These are phyloP conservation scores for Eimeria brunetti DNA, from an alignment of 169 alveolate species.

Conservation along the genomic window DNA sequence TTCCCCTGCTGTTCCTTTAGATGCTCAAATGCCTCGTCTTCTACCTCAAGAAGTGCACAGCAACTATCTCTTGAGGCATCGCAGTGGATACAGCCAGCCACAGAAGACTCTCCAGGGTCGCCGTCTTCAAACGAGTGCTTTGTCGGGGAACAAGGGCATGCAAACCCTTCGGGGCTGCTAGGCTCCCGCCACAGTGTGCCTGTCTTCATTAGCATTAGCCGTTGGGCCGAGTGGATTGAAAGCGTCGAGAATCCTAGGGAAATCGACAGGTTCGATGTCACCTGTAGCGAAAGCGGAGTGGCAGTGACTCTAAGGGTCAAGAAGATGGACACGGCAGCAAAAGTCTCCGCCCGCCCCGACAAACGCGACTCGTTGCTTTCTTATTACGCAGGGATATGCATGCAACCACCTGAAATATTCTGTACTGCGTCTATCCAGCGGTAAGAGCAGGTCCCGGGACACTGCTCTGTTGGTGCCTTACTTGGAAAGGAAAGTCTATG, in stretches of 20 bases:
- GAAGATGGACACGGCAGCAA: not conserved
- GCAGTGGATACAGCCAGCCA: not conserved
- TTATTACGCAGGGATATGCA: not conserved
- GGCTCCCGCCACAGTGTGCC: slow-evolving; percentile 66
- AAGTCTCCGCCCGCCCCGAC: not conserved
- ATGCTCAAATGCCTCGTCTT: slow-evolving; percentile 6
- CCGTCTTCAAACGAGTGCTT: not conserved
- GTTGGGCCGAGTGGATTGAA: slow-evolving; percentile 61
- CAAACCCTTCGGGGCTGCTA: not conserved
- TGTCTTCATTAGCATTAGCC: slow-evolving; percentile 64
- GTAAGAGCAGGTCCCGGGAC: not conserved
- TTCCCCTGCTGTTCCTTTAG: slow-evolving; percentile 44
- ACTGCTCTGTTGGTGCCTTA: not conserved
- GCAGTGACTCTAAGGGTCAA: not conserved
- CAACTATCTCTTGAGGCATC: not conserved
- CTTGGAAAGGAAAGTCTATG: slow-evolving; percentile 68
- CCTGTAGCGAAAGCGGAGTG: not conserved
- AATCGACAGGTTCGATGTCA: slow-evolving; percentile 41
- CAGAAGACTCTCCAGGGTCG: not conserved
- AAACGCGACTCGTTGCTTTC: not conserved
- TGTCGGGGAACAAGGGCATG: slow-evolving; percentile 32
- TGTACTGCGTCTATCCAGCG: not conserved
- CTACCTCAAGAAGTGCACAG: slow-evolving; percentile 16
- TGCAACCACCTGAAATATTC: not conserved
- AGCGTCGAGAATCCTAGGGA: slow-evolving; percentile 58